Percentiles rank a stretch among this genome's conserved stretches.
phyloP scores from a whole-genome alignment of 305 asterid genomes.

The Fraxinus floribunda region DNA sequence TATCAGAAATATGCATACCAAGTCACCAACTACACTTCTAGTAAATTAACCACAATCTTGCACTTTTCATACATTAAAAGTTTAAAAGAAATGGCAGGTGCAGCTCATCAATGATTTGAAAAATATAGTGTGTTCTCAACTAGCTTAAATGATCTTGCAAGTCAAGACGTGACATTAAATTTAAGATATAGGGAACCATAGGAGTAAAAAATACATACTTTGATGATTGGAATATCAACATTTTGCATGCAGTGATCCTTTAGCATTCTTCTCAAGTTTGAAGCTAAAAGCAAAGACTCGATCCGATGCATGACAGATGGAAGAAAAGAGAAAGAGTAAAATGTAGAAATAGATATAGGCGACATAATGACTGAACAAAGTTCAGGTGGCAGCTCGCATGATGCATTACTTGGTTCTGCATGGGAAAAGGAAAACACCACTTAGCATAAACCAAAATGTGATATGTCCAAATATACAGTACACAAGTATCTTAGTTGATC shows the following conservation, averaged over 20 bases:
- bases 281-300: constrained; percentile 72
- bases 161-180: not conserved
- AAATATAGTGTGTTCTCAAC: not conserved
- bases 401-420: constrained; percentile 44
- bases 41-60: not conserved
- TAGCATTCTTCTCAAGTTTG: constrained; percentile 49
- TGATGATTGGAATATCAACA: constrained; percentile 49
- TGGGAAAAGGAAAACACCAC: constrained; percentile 1
- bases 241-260: constrained; percentile 45
- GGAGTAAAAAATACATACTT: constrained; percentile 35
- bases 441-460: not conserved
- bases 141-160: not conserved
- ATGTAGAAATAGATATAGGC: constrained; percentile 49
- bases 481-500: not conserved
- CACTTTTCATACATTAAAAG: not conserved
- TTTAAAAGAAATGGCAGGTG: not conserved
- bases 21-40: not conserved
- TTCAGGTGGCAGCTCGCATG: constrained; percentile 77
- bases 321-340: constrained; percentile 60
- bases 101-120: not conserved
- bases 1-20: not conserved
- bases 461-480: not conserved
- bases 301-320: constrained; percentile 81
- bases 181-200: not conserved
- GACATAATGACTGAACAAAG: constrained; percentile 65